A percentile compares a stretch with the other conserved stretches of the same genome.
Conservation (phyloP, 2,329 filamentous ascomycete species). For the Scedosporium aurantiacum region DNA sequence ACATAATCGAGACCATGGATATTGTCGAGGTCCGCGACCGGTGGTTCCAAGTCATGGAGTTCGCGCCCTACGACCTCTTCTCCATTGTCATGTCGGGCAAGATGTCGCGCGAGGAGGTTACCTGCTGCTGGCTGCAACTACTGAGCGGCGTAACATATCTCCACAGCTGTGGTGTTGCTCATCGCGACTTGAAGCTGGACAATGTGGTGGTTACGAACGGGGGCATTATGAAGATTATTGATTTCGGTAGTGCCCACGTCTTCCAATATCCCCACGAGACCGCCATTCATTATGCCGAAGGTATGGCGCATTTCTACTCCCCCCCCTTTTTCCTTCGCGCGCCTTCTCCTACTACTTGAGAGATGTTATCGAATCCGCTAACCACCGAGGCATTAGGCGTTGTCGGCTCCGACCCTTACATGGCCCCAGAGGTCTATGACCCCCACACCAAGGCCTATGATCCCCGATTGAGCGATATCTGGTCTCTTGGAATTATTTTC, state of each 20-base stretch:
- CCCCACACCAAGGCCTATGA: conserved; percentile 68
- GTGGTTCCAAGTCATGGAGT: conserved; percentile 99
- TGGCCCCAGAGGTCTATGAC: conserved; percentile 94
- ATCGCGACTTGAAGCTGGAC: conserved; percentile 91
- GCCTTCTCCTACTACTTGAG: not conserved
- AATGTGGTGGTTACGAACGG: conserved; percentile 95
- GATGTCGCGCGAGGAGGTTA: conserved; percentile 85
- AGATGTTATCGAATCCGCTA: conserved; percentile 8
- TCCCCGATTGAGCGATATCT: conserved; percentile 86
- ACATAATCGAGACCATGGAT: conserved; percentile 95
- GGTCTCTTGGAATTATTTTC: conserved; percentile 97
- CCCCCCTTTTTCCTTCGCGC: conserved; percentile 9
- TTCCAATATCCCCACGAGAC: conserved; percentile 97
- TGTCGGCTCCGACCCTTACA: conserved; percentile 82
- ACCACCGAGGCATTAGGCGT: conserved; percentile 31
- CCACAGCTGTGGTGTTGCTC: conserved; percentile 87
- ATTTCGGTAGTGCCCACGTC: conserved; percentile 94
- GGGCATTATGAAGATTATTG: conserved; percentile 98
- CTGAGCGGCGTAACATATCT: conserved; percentile 88
- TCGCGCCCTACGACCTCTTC: conserved; percentile 89
- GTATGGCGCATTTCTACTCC: conserved; percentile 35
- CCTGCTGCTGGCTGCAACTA: conserved; percentile 88
- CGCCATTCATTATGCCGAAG: conserved; percentile 68
- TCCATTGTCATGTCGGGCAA: conserved; percentile 98
- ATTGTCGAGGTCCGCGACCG: conserved; percentile 88